A percentile compares a stretch with the other conserved stretches of the same genome.
These are phyloP conservation scores for Diaporthe sp. DNA, from an alignment of 2,329 filamentous ascomycete genomes.

Conservation along the genomic window DNA sequence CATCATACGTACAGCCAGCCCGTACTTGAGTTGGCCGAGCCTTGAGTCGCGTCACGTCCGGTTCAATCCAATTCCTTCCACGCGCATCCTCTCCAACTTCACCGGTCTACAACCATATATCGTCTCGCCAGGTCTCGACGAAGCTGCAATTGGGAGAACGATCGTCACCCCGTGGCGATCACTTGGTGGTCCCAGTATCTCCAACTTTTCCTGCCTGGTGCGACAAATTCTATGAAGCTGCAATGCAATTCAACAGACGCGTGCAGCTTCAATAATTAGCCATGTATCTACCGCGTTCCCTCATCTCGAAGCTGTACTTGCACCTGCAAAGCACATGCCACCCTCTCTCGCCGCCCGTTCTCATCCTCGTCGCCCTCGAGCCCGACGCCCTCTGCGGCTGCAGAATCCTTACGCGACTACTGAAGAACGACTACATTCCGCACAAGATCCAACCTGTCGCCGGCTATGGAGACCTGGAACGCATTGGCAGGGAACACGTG, in stretches of 20 bases:
- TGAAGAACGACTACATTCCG: slow-evolving; percentile 97
- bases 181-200: not conserved
- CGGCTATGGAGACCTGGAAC: slow-evolving; percentile 90
- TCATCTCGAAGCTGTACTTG: slow-evolving; percentile 91
- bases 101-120: not conserved
- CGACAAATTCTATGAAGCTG: slow-evolving; percentile 50
- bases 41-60: slow-evolving; percentile 36
- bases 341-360: slow-evolving; percentile 89
- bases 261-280: slow-evolving; percentile 46
- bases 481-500: slow-evolving; percentile 83
- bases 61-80: slow-evolving; percentile 35
- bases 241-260: slow-evolving; percentile 50
- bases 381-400: slow-evolving; percentile 96
- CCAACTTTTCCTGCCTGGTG: not conserved
- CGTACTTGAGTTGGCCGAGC: not conserved
- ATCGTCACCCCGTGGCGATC: slow-evolving; percentile 12
- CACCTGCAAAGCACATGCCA: slow-evolving; percentile 90
- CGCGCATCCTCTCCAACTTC: slow-evolving; percentile 18
- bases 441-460: slow-evolving; percentile 97
- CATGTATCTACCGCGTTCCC: slow-evolving; percentile 95
- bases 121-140: not conserved
- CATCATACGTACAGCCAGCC: slow-evolving; percentile 19
- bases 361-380: slow-evolving; percentile 93
- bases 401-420: slow-evolving; percentile 90
- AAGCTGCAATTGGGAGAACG: not conserved